Conservation (phyloP, 2,329 filamentous ascomycete species). For the Teratosphaeria destructans region DNA sequence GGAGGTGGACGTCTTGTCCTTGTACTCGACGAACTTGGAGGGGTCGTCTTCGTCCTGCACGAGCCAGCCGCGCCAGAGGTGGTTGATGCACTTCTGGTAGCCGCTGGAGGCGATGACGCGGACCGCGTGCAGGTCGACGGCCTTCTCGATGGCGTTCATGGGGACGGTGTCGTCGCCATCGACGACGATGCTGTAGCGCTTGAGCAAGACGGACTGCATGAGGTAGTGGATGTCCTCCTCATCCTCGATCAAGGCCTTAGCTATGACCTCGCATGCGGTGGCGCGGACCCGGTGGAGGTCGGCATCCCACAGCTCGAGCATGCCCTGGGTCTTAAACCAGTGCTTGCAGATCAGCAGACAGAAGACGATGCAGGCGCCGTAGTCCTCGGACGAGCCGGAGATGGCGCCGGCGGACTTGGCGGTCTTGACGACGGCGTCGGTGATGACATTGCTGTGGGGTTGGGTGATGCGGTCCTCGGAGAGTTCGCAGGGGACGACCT, state of each 20-base stretch:
- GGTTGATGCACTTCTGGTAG: conserved; percentile 89
- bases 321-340: conserved; percentile 71
- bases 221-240: conserved; percentile 74
- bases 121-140: conserved; percentile 84
- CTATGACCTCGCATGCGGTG: conserved; percentile 79
- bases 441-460: conserved; percentile 80
- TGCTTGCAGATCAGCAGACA: conserved; percentile 64
- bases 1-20: conserved; percentile 63
- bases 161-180: conserved; percentile 62
- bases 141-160: conserved; percentile 82
- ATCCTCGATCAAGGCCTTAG: conserved; percentile 74
- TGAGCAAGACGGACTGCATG: conserved; percentile 70
- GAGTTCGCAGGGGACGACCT: conserved; percentile 82
- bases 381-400: conserved; percentile 35
- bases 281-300: conserved; percentile 71
- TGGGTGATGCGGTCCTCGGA: conserved; percentile 63
- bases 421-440: conserved; percentile 63
- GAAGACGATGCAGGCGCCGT: conserved; percentile 72
- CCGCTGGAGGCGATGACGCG: conserved; percentile 82
- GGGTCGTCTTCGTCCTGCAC: conserved; percentile 92
- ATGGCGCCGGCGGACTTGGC: conserved; percentile 64
- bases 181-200: conserved; percentile 73
- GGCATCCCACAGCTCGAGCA: conserved; percentile 82
- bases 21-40: conserved; percentile 79
- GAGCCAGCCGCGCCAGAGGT: conserved; percentile 92